A percentile compares a stretch with the other conserved stretches of the same genome.
Conservation (phyloP, 192 early-diverging fungal genomes). For the Coemansia nantahalensis region DNA sequence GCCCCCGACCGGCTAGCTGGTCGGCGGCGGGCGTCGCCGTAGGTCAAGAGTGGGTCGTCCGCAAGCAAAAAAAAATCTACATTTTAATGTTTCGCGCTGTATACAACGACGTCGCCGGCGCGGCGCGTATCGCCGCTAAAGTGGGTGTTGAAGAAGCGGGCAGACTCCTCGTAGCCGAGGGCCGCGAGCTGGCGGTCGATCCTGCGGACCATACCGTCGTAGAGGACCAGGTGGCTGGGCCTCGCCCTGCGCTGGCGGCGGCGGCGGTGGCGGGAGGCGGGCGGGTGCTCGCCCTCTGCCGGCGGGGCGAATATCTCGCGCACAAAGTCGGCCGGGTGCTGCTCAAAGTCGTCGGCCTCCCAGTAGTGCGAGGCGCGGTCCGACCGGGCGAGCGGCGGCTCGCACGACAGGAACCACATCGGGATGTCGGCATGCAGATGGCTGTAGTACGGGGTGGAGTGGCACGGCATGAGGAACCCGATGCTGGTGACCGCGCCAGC, state of each 20-base stretch:
- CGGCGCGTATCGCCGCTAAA: slow-evolving; percentile 79
- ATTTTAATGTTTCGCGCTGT: slow-evolving; percentile 3
- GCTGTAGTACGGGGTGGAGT: slow-evolving; percentile 94
- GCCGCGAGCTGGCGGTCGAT: slow-evolving; percentile 37
- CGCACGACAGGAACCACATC: slow-evolving; percentile 89
- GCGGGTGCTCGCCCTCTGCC: background rate
- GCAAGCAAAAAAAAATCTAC: too few species aligned
- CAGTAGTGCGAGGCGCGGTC: slow-evolving; percentile 58
- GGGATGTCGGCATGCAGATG: slow-evolving; percentile 67
- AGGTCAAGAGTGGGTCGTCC: too few species aligned
- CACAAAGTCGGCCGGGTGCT: slow-evolving; percentile 63
- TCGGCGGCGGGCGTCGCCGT: slow-evolving; percentile 11
- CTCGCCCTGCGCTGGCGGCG: slow-evolving; percentile 28
- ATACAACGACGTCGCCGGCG: slow-evolving; percentile 79
- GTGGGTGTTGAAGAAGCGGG: slow-evolving; percentile 91
- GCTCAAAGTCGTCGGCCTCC: slow-evolving; percentile 78
- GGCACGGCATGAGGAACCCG: slow-evolving; percentile 93
- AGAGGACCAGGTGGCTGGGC: slow-evolving; percentile 79
- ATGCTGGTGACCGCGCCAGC: slow-evolving; percentile 34
- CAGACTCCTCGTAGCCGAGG: slow-evolving; percentile 62
- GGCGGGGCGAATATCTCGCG: slow-evolving; percentile 25
- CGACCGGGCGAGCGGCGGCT: slow-evolving; percentile 67
- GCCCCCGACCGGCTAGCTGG: slow-evolving; percentile 24
- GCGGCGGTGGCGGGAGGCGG: background rate
- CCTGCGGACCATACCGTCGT: slow-evolving; percentile 58